Percentiles rank a stretch among this genome's conserved stretches.
Evolutionary conservation across 176 grass and related monocot species (phyloP).

Genomic region (Coix lacrymajobi): DNA sequence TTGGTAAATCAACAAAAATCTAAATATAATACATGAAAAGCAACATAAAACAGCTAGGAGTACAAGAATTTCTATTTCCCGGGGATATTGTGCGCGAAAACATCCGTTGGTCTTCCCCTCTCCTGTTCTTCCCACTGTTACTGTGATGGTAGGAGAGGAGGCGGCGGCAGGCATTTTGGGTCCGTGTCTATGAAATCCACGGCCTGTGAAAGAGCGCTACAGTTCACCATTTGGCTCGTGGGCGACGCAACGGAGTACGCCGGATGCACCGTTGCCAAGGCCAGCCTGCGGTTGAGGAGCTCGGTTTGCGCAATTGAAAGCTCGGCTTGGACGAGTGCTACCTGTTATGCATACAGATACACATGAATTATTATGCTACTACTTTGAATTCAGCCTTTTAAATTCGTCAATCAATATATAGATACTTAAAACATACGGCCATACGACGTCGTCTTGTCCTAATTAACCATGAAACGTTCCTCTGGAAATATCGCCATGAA

Average conservation of each 20-base stretch:
- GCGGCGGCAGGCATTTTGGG: conserved; percentile 22
- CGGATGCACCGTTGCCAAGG: conserved; percentile 37
- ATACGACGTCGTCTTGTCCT: background rate
- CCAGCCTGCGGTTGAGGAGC: conserved; percentile 54
- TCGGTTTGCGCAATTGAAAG: conserved; percentile 47
- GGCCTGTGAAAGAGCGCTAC: conserved; percentile 24
- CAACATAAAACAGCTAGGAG: background rate
- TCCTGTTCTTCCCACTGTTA: conserved; percentile 23
- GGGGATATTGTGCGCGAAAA: conserved; percentile 6
- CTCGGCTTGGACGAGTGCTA: conserved; percentile 57
- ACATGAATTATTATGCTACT: background rate
- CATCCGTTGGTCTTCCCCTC: background rate
- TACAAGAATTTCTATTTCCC: conserved; percentile 6
- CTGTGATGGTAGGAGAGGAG: conserved; percentile 21
- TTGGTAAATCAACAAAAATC: background rate
- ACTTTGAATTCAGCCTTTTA: background rate
- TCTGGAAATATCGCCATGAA: background rate
- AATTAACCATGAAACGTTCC: background rate
- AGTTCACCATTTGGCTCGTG: conserved; percentile 38
- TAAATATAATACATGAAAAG: background rate
- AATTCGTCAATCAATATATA: too few relatives aligned
- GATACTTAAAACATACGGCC: too few relatives aligned
- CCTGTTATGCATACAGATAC: conserved; percentile 8
- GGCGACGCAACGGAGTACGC: conserved; percentile 31
- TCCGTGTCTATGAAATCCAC: conserved; percentile 43